Percentiles rank a stretch among this genome's conserved stretches.
These are phyloP conservation scores for Talaromyces borbonicus DNA, from an alignment of 495 filamentous ascomycete species.

Conservation along the genomic window DNA sequence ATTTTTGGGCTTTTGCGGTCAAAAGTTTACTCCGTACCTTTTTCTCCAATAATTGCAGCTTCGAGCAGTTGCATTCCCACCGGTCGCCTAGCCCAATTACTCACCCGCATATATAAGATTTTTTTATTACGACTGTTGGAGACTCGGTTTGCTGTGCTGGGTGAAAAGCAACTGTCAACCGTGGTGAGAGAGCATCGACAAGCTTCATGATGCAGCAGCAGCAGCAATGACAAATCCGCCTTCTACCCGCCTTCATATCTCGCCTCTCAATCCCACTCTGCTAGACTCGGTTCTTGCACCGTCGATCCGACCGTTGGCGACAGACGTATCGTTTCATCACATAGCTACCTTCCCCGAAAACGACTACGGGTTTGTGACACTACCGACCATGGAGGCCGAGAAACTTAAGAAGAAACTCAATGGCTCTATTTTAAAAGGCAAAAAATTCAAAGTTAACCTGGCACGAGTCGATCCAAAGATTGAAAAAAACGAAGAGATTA, in stretches of 20 bases:
- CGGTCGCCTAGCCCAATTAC: too few species aligned
- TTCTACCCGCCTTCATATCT: constrained; percentile 68
- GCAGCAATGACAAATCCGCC: constrained; percentile 19
- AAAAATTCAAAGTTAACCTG: constrained; percentile 73
- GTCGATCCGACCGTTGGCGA: constrained; percentile 52
- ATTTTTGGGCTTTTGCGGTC: background rate
- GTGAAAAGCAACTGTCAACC: too few species aligned
- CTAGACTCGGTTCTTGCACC: constrained; percentile 58
- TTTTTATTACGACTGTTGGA: too few species aligned
- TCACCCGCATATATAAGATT: too few species aligned
- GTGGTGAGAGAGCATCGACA: too few species aligned
- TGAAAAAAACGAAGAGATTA: constrained; percentile 27
- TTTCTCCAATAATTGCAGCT: too few species aligned
- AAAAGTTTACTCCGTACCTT: too few species aligned
- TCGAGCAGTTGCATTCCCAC: too few species aligned
- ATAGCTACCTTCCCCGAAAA: constrained; percentile 82
- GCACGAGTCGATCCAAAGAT: constrained; percentile 54
- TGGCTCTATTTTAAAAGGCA: constrained; percentile 73
- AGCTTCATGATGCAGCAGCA: background rate
- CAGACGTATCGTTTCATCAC: constrained; percentile 75
- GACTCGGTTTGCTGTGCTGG: too few species aligned
- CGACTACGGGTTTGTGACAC: constrained; percentile 77
- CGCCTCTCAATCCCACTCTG: constrained; percentile 66
- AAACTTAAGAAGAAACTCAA: constrained; percentile 90
- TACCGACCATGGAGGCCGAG: constrained; percentile 71